phyloP scores from a whole-genome alignment of 345 rosid genomes.

The Ailanthus altissimus region DNA sequence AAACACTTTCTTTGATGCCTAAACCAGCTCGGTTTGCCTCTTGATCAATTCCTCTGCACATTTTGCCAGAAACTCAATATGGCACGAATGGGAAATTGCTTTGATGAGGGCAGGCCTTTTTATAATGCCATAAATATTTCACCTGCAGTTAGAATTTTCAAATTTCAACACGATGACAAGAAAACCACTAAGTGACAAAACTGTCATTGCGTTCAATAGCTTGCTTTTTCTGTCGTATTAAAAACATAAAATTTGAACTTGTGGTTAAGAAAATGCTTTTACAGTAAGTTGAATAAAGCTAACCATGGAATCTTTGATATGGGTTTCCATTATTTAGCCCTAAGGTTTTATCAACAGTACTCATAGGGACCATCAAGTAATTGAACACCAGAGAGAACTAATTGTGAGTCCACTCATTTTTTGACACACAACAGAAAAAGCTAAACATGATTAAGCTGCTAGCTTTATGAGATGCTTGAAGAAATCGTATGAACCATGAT shows the following conservation, averaged over 20 bases:
- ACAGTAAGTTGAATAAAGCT: neutral
- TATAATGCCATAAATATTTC: constrained; percentile 12
- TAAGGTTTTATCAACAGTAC: too few species aligned
- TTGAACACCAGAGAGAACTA: neutral
- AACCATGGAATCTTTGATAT: constrained; percentile 16
- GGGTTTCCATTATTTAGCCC: too few species aligned
- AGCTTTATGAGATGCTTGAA: constrained; percentile 33
- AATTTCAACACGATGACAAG: constrained; percentile 21
- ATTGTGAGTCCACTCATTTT: constrained; percentile 15
- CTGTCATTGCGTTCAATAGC: constrained; percentile 14
- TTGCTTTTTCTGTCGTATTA: neutral
- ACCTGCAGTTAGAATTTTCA: constrained; percentile 14
- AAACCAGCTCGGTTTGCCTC: constrained; percentile 26
- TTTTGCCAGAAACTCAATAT: constrained; percentile 24
- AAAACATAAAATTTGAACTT: constrained; percentile 16
- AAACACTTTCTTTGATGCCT: constrained; percentile 18
- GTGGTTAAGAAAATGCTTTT: constrained; percentile 35
- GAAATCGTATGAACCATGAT: constrained; percentile 27
- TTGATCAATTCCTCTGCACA: constrained; percentile 51
- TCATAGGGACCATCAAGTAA: neutral
- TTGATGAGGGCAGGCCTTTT: neutral
- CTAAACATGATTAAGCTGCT: constrained; percentile 25
- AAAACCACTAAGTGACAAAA: constrained; percentile 30
- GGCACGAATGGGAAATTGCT: neutral
- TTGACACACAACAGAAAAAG: neutral